Percentiles rank a stretch among this genome's conserved stretches.
Conservation (phyloP, 2,329 filamentous ascomycete genomes). For the Tolypocladium endophyticum region DNA sequence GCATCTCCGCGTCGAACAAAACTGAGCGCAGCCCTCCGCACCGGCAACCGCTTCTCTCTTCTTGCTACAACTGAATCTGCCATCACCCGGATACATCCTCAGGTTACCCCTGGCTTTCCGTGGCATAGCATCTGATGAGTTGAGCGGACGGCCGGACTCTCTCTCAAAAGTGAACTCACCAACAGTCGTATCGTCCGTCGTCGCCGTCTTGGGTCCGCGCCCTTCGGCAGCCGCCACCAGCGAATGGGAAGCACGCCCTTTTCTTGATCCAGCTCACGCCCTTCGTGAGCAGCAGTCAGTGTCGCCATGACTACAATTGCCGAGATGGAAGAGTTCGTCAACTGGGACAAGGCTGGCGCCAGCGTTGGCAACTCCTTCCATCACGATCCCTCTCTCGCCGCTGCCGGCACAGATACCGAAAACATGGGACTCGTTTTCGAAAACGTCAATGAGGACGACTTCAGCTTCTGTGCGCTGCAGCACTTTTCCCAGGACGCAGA, state of each 20-base stretch:
- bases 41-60: not conserved
- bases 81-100: too few species aligned
- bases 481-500: slow-evolving; percentile 38
- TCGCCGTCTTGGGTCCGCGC: not conserved
- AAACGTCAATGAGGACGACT: slow-evolving; percentile 47
- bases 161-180: not conserved
- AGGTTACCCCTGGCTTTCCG: not conserved
- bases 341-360: slow-evolving; percentile 44
- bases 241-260: slow-evolving; percentile 5
- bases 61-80: not conserved
- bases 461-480: slow-evolving; percentile 48
- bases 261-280: slow-evolving; percentile 5
- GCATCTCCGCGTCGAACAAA: slow-evolving; percentile 1
- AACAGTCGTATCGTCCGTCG: not conserved
- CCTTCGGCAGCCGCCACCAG: slow-evolving; percentile 2
- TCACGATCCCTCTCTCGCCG: slow-evolving; percentile 19
- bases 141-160: not conserved
- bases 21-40: slow-evolving; percentile 1
- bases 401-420: slow-evolving; percentile 16
- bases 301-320: slow-evolving; percentile 27
- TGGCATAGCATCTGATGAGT: not conserved
- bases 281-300: not conserved
- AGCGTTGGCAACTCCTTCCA: slow-evolving; percentile 21
- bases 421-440: slow-evolving; percentile 44
- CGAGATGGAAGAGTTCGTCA: slow-evolving; percentile 52